phyloP scores from a whole-genome alignment of 257 asterid genomes.

The Phtheirospermum japonicum region DNA sequence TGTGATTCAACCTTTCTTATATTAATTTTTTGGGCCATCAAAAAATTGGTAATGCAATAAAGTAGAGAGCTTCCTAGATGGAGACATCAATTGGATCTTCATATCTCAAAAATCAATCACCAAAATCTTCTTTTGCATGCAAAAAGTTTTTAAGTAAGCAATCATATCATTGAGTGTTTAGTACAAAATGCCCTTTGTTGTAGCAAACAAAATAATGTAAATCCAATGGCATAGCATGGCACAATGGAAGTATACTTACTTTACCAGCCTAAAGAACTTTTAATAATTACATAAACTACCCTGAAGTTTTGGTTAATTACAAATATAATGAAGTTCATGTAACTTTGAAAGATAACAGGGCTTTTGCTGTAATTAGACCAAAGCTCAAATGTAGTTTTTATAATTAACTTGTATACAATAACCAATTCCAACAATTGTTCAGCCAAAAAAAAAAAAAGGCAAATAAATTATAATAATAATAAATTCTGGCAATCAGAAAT shows the following conservation, averaged over 20 bases:
- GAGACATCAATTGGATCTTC: conserved; percentile 53
- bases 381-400: not conserved
- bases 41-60: conserved; percentile 31
- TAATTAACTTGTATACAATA: not conserved
- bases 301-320: not conserved
- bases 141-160: conserved; percentile 38
- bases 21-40: conserved; percentile 39
- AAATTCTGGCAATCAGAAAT: not conserved
- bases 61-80: conserved; percentile 51
- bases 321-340: not conserved
- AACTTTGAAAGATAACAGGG: not conserved
- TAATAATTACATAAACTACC: not conserved
- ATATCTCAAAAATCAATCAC: conserved; percentile 31
- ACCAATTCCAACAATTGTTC: not conserved
- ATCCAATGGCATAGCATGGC: too few relatives aligned
- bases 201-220: conserved; percentile 12
- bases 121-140: conserved; percentile 38
- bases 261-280: too few relatives aligned
- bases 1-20: conserved; percentile 29
- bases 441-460: too few relatives aligned
- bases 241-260: too few relatives aligned
- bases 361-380: not conserved
- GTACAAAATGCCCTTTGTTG: conserved; percentile 12
- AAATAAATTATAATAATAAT: too few relatives aligned
- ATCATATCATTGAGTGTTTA: conserved; percentile 41